These are phyloP conservation scores for Colletotrichum lentis DNA, from an alignment of 2,329 filamentous ascomycete species.

Conservation along the genomic window DNA sequence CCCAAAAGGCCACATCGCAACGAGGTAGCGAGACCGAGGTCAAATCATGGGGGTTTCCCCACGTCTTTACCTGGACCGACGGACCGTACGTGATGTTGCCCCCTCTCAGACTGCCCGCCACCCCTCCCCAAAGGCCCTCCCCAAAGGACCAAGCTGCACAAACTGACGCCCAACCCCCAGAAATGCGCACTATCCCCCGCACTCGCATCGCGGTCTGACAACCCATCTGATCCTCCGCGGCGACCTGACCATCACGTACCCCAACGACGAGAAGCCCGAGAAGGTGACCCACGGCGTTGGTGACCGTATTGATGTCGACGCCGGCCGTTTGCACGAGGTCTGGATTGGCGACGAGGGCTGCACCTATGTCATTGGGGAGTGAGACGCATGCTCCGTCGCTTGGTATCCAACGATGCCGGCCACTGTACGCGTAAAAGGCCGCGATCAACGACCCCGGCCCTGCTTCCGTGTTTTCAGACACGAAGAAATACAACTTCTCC, in stretches of 20 bases:
- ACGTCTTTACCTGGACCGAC: slow-evolving; percentile 78
- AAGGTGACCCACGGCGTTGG: slow-evolving; percentile 69
- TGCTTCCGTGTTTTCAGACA: neutral
- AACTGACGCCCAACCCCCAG: slow-evolving; percentile 49
- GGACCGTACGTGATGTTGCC: slow-evolving; percentile 62
- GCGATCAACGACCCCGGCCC: neutral
- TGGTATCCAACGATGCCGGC: neutral
- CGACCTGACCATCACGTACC: slow-evolving; percentile 72
- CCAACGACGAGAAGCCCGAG: slow-evolving; percentile 61
- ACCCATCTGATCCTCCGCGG: slow-evolving; percentile 75
- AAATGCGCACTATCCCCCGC: slow-evolving; percentile 73
- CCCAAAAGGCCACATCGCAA: slow-evolving; percentile 44
- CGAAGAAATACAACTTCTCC: too few species aligned
- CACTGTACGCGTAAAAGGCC: neutral
- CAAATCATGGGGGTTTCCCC: slow-evolving; percentile 71
- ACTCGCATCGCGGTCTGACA: slow-evolving; percentile 69
- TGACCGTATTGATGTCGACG: slow-evolving; percentile 71
- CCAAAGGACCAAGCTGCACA: slow-evolving; percentile 1
- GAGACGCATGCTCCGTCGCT: slow-evolving; percentile 1
- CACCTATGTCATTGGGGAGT: slow-evolving; percentile 73
- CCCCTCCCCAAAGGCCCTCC: slow-evolving; percentile 17
- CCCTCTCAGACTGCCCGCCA: slow-evolving; percentile 3
- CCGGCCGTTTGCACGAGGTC: slow-evolving; percentile 71
- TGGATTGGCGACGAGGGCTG: slow-evolving; percentile 73
- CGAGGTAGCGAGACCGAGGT: slow-evolving; percentile 67